Conservation (phyloP, 192 early-diverging fungal genomes). For the Gigaspora rosea region DNA sequence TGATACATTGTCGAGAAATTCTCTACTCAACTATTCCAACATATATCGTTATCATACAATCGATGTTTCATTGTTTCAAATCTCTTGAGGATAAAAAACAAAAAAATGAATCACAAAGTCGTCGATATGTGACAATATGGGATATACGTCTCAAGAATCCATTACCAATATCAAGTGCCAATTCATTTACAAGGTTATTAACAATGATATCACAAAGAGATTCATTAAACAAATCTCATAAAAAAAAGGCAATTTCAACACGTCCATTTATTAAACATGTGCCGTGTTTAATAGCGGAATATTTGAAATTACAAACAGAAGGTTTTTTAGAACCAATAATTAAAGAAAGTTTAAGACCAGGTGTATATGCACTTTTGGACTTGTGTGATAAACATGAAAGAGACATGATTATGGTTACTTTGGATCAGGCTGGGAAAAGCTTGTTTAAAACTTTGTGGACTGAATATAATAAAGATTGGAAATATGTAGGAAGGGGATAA, state of each 20-base stretch:
- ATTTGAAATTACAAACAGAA: constrained; percentile 58
- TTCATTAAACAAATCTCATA: constrained; percentile 31
- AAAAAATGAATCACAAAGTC: constrained; percentile 13
- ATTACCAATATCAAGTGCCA: constrained; percentile 37
- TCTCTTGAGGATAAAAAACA: constrained; percentile 25
- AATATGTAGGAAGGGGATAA: constrained; percentile 52
- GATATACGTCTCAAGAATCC: not conserved
- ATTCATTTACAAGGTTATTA: constrained; percentile 41
- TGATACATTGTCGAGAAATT: constrained; percentile 51
- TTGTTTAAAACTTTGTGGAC: constrained; percentile 53
- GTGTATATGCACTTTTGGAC: constrained; percentile 64
- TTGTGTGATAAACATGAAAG: constrained; percentile 67
- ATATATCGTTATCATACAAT: constrained; percentile 53
- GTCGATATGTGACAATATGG: not conserved
- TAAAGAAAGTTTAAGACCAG: constrained; percentile 52
- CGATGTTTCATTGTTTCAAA: constrained; percentile 61
- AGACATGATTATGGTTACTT: constrained; percentile 62
- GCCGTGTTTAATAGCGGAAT: constrained; percentile 54
- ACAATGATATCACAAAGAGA: constrained; percentile 39
- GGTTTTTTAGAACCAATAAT: constrained; percentile 43
- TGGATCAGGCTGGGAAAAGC: constrained; percentile 56
- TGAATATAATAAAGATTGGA: constrained; percentile 53
- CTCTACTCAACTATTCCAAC: constrained; percentile 53
- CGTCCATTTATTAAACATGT: constrained; percentile 53
- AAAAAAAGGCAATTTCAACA: not conserved